phyloP scores from a whole-genome alignment of 306 rosid species.

The Alnus rubra region DNA sequence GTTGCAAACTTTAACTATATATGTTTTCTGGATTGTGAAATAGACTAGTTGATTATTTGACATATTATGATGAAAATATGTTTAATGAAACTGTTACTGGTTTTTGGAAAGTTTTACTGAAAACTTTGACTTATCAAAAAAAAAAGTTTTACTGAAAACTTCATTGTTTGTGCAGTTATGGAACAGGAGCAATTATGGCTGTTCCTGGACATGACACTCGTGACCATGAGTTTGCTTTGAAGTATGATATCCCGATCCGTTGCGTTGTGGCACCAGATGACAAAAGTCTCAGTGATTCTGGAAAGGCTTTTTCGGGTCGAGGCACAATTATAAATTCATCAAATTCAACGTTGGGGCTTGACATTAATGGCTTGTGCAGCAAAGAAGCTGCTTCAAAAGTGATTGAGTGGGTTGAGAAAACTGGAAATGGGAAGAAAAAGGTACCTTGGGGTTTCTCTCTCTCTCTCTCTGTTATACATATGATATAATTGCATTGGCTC shows the following conservation, averaged over 20 bases:
- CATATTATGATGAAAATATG: constrained; percentile 19
- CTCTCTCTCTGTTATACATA: not conserved
- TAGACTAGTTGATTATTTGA: constrained; percentile 28
- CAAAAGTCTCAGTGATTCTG: constrained; percentile 41
- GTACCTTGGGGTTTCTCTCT: constrained; percentile 32
- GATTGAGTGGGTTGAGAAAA: constrained; percentile 83
- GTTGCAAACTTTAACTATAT: constrained; percentile 4
- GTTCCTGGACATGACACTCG: constrained; percentile 96
- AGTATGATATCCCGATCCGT: constrained; percentile 60
- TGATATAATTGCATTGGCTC: constrained; percentile 24
- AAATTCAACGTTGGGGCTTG: constrained; percentile 55
- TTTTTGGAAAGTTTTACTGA: constrained; percentile 18
- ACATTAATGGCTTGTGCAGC: constrained; percentile 77
- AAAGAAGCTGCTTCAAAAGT: constrained; percentile 73
- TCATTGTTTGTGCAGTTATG: constrained; percentile 66
- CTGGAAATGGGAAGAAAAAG: constrained; percentile 86
- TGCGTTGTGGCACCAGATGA: constrained; percentile 74
- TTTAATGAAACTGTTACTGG: constrained; percentile 13
- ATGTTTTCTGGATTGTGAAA: constrained; percentile 16
- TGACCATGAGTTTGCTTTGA: constrained; percentile 83
- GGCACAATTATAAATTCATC: constrained; percentile 73
- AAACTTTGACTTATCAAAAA: too few species aligned
- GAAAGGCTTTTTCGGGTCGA: constrained; percentile 75
- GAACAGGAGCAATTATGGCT: constrained; percentile 98
- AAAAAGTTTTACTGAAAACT: constrained; percentile 23